Base-by-base conservation (phyloP, 2,329 filamentous ascomycete genomes). In the Knufia fluminis region DNA sequence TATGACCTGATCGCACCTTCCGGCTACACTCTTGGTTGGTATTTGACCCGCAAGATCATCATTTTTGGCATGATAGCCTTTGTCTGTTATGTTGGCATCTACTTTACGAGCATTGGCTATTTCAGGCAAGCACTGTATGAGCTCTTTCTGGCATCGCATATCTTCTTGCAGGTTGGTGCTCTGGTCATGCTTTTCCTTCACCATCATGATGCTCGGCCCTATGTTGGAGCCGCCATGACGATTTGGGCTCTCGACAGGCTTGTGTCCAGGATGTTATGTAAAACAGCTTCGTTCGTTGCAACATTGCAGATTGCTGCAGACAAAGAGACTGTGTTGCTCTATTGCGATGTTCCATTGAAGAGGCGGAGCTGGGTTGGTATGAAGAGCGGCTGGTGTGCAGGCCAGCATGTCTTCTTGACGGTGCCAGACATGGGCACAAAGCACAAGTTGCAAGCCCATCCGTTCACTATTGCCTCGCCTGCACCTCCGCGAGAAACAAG, bases 391-490 rank as follows among this genome's bases (percentile, higher is more conserved):
- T 84, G 80, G 80, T 60, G 68, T 17, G 74, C 80, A 2, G 77
- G 78, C 14, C 77, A 82, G 57, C 81, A 84, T 61, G 71, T 82
- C 43, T 84, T 84, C 62, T 61, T 84, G 50, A 76, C 76, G 1
- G 65, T 83, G 1, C 79, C 80, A 0, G 66, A 65, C 0, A 68
- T 84, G 4, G 74, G 73, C 1, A 62, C 64, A 2, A 72, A 68
- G 48, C 74, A 82, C 57, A 59, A 66, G 2, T 60, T 82, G 1
- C 80, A 84, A 63, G 71, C 79, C 0, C 80, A 85, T 59, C 81
- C 80, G 0, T 84, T 84, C 62, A 83, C 79, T 7, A 82, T 85
- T 48, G 75, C 79, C 14, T 83, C 80, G 2, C 56, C 57, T 16
- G 56, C 54, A 39, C 57, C 57, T 31, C 51, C 52, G 19, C 4